A percentile compares a stretch with the other conserved stretches of the same genome.
These are phyloP conservation scores for Hippophae gyantsensis DNA, from an alignment of 306 rosid species.

Conservation along the genomic window DNA sequence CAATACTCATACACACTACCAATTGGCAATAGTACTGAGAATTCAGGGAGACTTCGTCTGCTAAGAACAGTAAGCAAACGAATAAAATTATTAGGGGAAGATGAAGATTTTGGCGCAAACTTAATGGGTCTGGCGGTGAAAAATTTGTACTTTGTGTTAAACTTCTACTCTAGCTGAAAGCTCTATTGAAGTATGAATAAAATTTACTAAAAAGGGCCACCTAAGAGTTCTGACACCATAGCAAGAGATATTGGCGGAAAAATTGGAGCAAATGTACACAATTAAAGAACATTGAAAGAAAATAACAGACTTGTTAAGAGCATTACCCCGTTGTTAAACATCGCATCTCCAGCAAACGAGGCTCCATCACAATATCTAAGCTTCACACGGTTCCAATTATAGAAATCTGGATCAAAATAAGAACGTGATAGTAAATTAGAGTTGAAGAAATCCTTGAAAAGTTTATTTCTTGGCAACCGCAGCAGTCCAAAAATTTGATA, in stretches of 20 bases:
- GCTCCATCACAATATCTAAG: constrained; percentile 95
- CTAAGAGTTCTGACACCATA: neutral
- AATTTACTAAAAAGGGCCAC: too few relatives aligned
- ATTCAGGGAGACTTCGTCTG: too few relatives aligned
- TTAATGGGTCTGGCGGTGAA: too few relatives aligned
- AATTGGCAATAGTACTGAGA: too few relatives aligned
- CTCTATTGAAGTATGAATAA: too few relatives aligned
- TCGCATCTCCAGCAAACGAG: constrained; percentile 71
- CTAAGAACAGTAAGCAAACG: too few relatives aligned
- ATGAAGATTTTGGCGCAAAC: too few relatives aligned
- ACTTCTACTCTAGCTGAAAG: too few relatives aligned
- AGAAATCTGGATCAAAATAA: constrained; percentile 57
- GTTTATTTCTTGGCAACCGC: neutral
- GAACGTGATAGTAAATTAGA: neutral
- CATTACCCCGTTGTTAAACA: constrained; percentile 59
- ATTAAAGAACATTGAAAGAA: neutral
- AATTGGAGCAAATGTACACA: neutral
- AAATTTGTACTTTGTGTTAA: too few relatives aligned
- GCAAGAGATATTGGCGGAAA: neutral
- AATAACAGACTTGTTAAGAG: neutral
- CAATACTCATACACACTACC: too few relatives aligned
- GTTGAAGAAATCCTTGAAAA: neutral
- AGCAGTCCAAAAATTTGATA: too few relatives aligned
- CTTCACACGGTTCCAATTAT: constrained; percentile 97
- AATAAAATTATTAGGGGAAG: too few relatives aligned